Evolutionary conservation across 75 land plant genomes (phyloP).

Genomic region (Azolla pinnata): DNA sequence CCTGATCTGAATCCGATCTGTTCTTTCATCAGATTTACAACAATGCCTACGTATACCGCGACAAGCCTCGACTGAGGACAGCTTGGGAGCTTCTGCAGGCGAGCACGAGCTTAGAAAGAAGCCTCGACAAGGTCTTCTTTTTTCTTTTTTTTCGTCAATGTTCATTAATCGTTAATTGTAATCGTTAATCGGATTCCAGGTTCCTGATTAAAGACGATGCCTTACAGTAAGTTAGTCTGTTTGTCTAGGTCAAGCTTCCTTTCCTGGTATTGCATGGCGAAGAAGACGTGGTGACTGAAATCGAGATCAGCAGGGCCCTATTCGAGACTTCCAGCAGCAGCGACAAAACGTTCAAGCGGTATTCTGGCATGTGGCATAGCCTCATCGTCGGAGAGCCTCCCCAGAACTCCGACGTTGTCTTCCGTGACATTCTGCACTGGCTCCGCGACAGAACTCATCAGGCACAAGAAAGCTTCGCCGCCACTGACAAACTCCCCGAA

Average conservation of each 20-base stretch:
- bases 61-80: slow-evolving; percentile 75
- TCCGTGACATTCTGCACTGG: slow-evolving; percentile 13
- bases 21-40: no score
- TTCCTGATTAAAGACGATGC: no score
- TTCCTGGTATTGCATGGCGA: slow-evolving; percentile 17
- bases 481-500: no score
- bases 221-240: no score
- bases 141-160: no score
- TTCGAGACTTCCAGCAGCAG: slow-evolving; percentile 11
- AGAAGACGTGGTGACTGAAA: slow-evolving; percentile 14
- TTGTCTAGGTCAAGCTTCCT: slow-evolving; percentile 47
- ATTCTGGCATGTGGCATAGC: slow-evolving; percentile 16
- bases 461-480: no score
- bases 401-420: slow-evolving; percentile 10
- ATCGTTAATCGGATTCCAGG: no score
- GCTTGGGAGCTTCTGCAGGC: slow-evolving; percentile 75
- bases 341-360: slow-evolving; percentile 14
- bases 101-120: slow-evolving; percentile 60
- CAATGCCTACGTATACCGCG: slow-evolving; percentile 73
- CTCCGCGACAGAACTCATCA: no score
- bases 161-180: no score
- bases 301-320: slow-evolving; percentile 9
- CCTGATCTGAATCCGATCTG: no score
- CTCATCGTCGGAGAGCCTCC: slow-evolving; percentile 12
- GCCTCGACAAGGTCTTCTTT: slow-evolving; percentile 64